Percentiles rank a stretch among this genome's conserved stretches.
phyloP scores from a whole-genome alignment of 768 basidiomycete genomes.

The Lanmaoa rubissima region DNA sequence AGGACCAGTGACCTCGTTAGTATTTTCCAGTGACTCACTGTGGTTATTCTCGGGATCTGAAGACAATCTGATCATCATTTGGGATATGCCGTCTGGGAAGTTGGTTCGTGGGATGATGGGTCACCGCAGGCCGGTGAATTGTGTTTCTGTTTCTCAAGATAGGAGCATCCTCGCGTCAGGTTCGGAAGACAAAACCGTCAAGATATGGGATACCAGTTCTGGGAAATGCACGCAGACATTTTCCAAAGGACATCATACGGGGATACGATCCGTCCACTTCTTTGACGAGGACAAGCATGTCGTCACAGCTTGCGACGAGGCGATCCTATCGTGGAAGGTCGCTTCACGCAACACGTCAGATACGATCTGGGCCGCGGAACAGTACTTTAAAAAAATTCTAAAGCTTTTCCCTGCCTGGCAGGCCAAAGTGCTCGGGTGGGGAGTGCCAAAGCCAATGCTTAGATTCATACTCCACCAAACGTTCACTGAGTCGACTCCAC shows the following conservation, averaged over 20 bases:
- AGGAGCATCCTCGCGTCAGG: slow-evolving; percentile 19
- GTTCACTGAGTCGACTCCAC: neutral
- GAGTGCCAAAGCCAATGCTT: neutral
- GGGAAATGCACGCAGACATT: slow-evolving; percentile 17
- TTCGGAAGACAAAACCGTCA: slow-evolving; percentile 25
- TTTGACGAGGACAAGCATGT: slow-evolving; percentile 10
- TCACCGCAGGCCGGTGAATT: slow-evolving; percentile 15
- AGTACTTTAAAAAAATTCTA: neutral
- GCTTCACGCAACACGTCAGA: slow-evolving; percentile 1
- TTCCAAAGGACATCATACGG: slow-evolving; percentile 13
- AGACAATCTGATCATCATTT: slow-evolving; percentile 23
- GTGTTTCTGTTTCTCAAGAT: slow-evolving; percentile 21
- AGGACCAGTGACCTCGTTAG: slow-evolving; percentile 17
- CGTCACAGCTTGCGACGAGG: slow-evolving; percentile 5
- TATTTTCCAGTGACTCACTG: slow-evolving; percentile 21
- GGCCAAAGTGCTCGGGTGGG: slow-evolving; percentile 4
- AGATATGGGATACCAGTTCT: slow-evolving; percentile 20
- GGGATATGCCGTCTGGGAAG: slow-evolving; percentile 21
- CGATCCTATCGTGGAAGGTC: slow-evolving; percentile 8
- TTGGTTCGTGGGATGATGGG: slow-evolving; percentile 19
- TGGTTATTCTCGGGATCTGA: slow-evolving; percentile 24
- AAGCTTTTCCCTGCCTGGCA: slow-evolving; percentile 3
- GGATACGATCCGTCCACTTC: slow-evolving; percentile 16
- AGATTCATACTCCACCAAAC: neutral
- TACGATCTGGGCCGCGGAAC: neutral